Evolutionary conservation across 805 yeast species (phyloP).

Genomic region (Dipodascopsis uninucleata): DNA sequence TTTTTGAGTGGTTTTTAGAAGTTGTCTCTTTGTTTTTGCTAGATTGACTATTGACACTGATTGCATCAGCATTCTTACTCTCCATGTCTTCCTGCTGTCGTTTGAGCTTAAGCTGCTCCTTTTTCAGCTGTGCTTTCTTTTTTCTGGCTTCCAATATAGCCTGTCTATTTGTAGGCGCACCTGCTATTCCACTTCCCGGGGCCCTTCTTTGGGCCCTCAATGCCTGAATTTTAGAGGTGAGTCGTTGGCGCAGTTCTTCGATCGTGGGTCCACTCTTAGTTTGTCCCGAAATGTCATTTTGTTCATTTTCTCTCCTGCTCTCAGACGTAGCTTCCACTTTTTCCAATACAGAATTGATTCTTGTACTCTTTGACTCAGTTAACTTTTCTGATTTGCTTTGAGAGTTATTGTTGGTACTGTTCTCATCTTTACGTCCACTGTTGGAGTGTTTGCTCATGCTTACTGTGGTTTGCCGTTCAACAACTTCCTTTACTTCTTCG

Average conservation of each 20-base stretch:
- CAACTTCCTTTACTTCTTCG: too few relatives aligned
- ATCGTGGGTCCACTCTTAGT: conserved; percentile 41
- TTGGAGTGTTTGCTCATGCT: too few relatives aligned
- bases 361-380: conserved; percentile 33
- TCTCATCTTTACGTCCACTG: too few relatives aligned
- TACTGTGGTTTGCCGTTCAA: too few relatives aligned
- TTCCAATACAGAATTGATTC: too few relatives aligned
- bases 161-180: conserved; percentile 83
- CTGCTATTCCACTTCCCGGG: conserved; percentile 74
- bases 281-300: too few relatives aligned
- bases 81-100: conserved; percentile 42
- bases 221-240: conserved; percentile 65
- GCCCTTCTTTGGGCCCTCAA: conserved; percentile 84
- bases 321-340: too few relatives aligned
- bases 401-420: too few relatives aligned
- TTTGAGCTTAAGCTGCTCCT: conserved; percentile 40
- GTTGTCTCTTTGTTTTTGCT: background rate
- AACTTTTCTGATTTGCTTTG: conserved; percentile 32
- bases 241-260: conserved; percentile 68
- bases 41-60: too few relatives aligned
- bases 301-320: too few relatives aligned
- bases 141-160: conserved; percentile 67
- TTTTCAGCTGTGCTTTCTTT: conserved; percentile 41
- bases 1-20: too few relatives aligned
- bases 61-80: conserved; percentile 27